Conservation (phyloP, 2,329 filamentous ascomycete species). For the Talaromyces marneffei region DNA sequence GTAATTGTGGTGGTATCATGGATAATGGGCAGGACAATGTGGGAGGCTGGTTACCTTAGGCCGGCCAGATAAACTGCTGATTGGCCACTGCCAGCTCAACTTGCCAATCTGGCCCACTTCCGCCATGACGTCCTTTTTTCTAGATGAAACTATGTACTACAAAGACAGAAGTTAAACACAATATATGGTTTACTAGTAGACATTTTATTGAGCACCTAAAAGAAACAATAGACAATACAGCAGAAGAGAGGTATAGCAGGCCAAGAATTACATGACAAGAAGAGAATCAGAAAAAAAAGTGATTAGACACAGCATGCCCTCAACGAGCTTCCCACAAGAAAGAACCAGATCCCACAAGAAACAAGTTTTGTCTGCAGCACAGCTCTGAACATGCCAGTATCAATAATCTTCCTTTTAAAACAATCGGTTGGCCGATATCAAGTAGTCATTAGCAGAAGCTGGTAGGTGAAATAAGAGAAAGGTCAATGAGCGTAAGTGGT, state of each 20-base stretch:
- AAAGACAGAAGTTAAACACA: no score
- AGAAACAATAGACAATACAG: slow-evolving; percentile 20
- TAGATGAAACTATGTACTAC: neutral
- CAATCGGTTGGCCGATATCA: slow-evolving; percentile 22
- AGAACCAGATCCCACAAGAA: slow-evolving; percentile 17
- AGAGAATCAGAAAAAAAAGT: slow-evolving; percentile 26
- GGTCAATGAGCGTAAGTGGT: slow-evolving; percentile 28
- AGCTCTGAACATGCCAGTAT: slow-evolving; percentile 21
- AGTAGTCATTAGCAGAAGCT: slow-evolving; percentile 30
- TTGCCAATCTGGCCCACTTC: slow-evolving; percentile 6
- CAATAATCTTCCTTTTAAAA: slow-evolving; percentile 20
- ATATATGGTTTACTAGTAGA: no score
- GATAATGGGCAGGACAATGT: neutral
- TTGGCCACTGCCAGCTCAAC: slow-evolving; percentile 7
- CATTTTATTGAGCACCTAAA: slow-evolving; percentile 15
- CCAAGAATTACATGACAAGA: slow-evolving; percentile 37
- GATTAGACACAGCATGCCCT: slow-evolving; percentile 22
- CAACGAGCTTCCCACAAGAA: slow-evolving; percentile 7
- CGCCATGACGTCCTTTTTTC: slow-evolving; percentile 13
- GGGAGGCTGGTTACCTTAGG: slow-evolving; percentile 10
- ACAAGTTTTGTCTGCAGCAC: slow-evolving; percentile 17
- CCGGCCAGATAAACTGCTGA: slow-evolving; percentile 11
- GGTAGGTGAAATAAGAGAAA: slow-evolving; percentile 25
- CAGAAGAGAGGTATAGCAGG: slow-evolving; percentile 31
- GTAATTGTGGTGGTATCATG: neutral